Base-by-base conservation (phyloP, 108 stramenopile genomes). In the Stephanodiscus minutulus region DNA sequence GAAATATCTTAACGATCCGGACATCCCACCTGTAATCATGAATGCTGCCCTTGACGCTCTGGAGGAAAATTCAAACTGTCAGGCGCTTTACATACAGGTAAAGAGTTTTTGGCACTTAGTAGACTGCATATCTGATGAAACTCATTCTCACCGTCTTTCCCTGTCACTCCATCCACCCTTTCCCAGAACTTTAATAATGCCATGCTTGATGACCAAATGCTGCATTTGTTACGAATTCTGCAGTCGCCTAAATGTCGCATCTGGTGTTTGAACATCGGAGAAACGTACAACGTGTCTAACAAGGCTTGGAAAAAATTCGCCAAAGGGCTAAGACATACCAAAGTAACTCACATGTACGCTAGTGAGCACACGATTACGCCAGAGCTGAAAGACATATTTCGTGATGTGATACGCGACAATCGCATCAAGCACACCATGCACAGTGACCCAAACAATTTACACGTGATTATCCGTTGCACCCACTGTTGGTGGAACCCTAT, bases 401-500 rank as follows among this genome's bases (percentile, higher is more conserved):
- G 94, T 47, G 66, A 77, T 39, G 88, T 87, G 7, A 97, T 97
- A 60, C 90, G 96, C 18, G 72, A 83, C 33, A 97, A 97, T 72
- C 86, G 96, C 21, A 64, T 68, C 47, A 97, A 94, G 76, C 96
- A 97, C 79, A 73, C 83, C 27, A 83, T 92, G 92, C 96, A 97
- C 53, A 83, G 70, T 29, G 83, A 94, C 75, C 93, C 93, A 13
- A 71, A 86, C 54, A 97, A 97, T 73, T 74, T 97, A 49, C 87
- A 94, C 44, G 90, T 94, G 12, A 97, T 97, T 22, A 64, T 92
- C 29, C 85, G 85, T 27, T 94, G 94, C 68, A 97, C 96, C 7
- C 93, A 97, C 64, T 93, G 91, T 70, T 97, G 96, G 96, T 97
- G 94, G 94, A 97, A 97, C 75, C 96, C 96, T 12, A 91, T 97